Evolutionary conservation across 2,329 filamentous ascomycete genomes (phyloP), one percentile per base, ranked within the genome.

Genomic region (Aspergillus eucalypticola): DNA sequence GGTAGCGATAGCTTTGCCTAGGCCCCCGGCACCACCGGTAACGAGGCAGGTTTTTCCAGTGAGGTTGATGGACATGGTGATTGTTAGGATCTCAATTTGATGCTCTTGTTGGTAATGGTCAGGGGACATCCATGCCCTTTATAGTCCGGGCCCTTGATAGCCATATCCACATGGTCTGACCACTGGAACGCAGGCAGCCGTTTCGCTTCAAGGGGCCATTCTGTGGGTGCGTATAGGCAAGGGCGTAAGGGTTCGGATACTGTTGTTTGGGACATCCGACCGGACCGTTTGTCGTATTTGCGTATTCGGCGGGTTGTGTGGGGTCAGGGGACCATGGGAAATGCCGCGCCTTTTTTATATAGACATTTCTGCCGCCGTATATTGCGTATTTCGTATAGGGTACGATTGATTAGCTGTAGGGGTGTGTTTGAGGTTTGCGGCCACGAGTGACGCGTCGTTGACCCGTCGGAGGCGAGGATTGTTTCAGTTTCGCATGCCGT

Each of bases 1-100:
- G 5, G 69, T 69, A 5, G 75, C 69, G 27, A 75, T 76, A n/a
- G 71, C 73, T 59, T 75, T 75, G 53, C 76, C 76, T 13, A 78
- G 69, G 5, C 76, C 76, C 19, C 74, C 67, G 3, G 67, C 75
- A 7, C 70, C 75, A n/a, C 75, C 75, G 4, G 75, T 78, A 23
- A 78, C 61, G 19, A 74, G 69, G 25, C 67, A 69, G 7, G 66
- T 69, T 53, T 72, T 72, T 17, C 67, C 68, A 15, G 63, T 54
- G 13, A 71, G 50, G 10, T 42, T 10, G 32, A 54, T 54, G 13
- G 51, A 54, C 35, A 54, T 41, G 15, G 15, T 39, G 51, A 11
- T 17, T 29, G 35, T 25, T 42, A 5, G 19, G 21, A 3, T 27
- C n/a, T 11, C 13, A 8, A 15, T 17, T 17, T 17, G 13, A 42